Conservation (phyloP, 306 rosid genomes). For the Cicer yamashitae region DNA sequence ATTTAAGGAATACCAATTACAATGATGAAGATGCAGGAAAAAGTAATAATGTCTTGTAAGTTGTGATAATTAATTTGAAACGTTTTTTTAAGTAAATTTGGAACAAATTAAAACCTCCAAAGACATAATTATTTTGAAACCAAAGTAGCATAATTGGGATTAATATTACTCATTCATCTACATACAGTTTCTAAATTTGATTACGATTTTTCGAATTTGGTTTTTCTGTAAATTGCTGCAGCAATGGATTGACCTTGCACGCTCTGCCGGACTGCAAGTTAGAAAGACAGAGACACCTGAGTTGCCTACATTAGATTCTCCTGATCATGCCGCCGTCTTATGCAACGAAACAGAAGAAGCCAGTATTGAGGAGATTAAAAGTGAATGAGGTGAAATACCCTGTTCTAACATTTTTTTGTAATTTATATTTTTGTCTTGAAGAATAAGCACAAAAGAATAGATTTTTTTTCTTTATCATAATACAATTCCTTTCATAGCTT, state of each 20-base stretch:
- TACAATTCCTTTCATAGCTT: slow-evolving; percentile 26
- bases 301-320: slow-evolving; percentile 57
- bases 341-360: slow-evolving; percentile 71
- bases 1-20: too few species aligned
- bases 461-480: slow-evolving; percentile 31
- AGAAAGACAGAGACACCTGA: slow-evolving; percentile 60
- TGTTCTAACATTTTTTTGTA: slow-evolving; percentile 22
- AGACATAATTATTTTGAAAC: background rate
- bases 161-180: background rate
- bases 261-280: slow-evolving; percentile 77
- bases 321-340: slow-evolving; percentile 60
- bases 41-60: background rate
- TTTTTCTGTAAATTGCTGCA: slow-evolving; percentile 53
- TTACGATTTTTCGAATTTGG: slow-evolving; percentile 23
- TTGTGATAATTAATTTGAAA: background rate
- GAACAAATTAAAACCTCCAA: slow-evolving; percentile 11
- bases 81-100: background rate
- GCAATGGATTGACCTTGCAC: slow-evolving; percentile 99
- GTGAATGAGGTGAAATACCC: slow-evolving; percentile 55
- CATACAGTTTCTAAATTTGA: slow-evolving; percentile 25
- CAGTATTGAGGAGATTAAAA: slow-evolving; percentile 63
- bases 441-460: slow-evolving; percentile 43
- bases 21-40: too few species aligned
- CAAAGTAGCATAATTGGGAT: slow-evolving; percentile 15
- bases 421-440: slow-evolving; percentile 42